Evolutionary conservation across 768 basidiomycete species (phyloP).

Genomic region (Leccinellum albellum): DNA sequence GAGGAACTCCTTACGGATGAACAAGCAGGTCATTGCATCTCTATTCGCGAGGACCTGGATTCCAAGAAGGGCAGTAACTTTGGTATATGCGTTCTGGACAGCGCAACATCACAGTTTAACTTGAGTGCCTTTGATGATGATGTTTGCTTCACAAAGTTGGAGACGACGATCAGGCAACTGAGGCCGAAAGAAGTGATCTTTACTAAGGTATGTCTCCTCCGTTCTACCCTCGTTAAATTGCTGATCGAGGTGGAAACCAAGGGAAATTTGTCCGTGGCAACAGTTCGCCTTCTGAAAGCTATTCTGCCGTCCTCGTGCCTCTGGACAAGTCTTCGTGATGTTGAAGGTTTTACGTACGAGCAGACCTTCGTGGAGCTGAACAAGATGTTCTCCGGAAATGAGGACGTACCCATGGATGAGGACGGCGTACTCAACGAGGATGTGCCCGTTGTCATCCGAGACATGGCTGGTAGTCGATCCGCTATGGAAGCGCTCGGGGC

Average conservation of each 20-base stretch:
- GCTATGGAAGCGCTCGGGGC: conserved; percentile 87
- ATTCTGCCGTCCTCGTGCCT: conserved; percentile 77
- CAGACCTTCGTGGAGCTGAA: conserved; percentile 67
- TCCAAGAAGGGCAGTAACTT: conserved; percentile 52
- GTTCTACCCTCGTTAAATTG: not conserved
- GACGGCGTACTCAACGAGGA: conserved; percentile 33
- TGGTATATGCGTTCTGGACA: conserved; percentile 89
- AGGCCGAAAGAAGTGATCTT: conserved; percentile 89
- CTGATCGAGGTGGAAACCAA: conserved; percentile 27
- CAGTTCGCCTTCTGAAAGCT: conserved; percentile 76
- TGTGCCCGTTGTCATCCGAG: conserved; percentile 70
- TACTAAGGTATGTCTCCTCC: conserved; percentile 60
- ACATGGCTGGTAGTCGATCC: conserved; percentile 58
- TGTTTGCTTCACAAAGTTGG: conserved; percentile 84
- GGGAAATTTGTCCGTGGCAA: conserved; percentile 84
- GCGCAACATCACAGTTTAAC: conserved; percentile 93
- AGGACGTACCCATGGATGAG: conserved; percentile 45
- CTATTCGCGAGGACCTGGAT: conserved; percentile 62
- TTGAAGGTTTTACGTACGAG: conserved; percentile 80
- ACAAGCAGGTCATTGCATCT: conserved; percentile 92
- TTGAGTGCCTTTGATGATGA: conserved; percentile 89
- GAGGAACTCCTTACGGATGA: conserved; percentile 85
- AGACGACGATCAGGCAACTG: conserved; percentile 89
- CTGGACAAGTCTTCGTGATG: conserved; percentile 81
- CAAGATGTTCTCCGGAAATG: conserved; percentile 53